A percentile compares a stretch with the other conserved stretches of the same genome.
Evolutionary conservation across 495 filamentous ascomycete genomes (phyloP).

Genomic region (Polyplosphaeria fusca): DNA sequence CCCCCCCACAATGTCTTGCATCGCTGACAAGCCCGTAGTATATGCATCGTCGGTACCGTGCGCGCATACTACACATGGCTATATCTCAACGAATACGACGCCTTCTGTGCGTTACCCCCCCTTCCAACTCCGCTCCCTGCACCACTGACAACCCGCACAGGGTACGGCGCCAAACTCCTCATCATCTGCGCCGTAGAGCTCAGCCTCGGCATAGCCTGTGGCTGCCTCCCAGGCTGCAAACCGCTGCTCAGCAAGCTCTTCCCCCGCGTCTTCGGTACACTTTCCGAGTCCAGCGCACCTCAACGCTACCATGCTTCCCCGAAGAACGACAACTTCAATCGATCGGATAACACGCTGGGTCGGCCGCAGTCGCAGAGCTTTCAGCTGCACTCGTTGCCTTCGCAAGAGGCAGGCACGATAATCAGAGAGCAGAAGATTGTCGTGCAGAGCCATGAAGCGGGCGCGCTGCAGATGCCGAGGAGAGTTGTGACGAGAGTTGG

Average conservation of each 20-base stretch:
- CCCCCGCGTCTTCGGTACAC: slow-evolving; percentile 12
- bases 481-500: too few species aligned
- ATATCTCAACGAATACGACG: slow-evolving; percentile 11
- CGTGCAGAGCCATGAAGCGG: too few species aligned
- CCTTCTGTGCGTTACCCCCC: slow-evolving; percentile 9
- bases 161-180: slow-evolving; percentile 5
- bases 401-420: too few species aligned
- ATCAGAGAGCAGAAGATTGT: too few species aligned
- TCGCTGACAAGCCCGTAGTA: too few species aligned
- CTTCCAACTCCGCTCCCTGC: neutral
- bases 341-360: too few species aligned
- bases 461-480: too few species aligned
- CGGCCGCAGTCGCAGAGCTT: too few species aligned
- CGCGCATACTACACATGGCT: slow-evolving; percentile 13
- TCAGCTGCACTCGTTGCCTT: too few species aligned
- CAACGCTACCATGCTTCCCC: too few species aligned
- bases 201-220: slow-evolving; percentile 19
- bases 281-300: too few species aligned
- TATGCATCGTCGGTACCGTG: slow-evolving; percentile 16
- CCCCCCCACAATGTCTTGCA: neutral
- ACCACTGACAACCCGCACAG: neutral
- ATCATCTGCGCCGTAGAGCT: slow-evolving; percentile 14
- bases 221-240: slow-evolving; percentile 16
- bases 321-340: too few species aligned
- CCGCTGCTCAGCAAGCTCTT: slow-evolving; percentile 2